Conservation (phyloP, 768 basidiomycete genomes). For the Boletellus emodensis region DNA sequence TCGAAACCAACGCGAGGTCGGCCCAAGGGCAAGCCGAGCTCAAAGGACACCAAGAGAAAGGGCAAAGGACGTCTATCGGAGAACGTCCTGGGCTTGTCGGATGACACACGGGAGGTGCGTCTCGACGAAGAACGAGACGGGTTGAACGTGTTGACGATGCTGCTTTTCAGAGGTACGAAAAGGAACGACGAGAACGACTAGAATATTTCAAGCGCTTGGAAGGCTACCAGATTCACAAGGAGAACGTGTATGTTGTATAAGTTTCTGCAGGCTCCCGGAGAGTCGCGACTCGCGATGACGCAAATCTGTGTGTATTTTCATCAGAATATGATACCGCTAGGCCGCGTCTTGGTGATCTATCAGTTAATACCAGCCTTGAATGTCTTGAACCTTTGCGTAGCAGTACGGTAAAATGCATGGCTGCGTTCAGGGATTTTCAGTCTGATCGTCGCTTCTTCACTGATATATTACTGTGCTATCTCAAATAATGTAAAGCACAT, state of each 20-base stretch:
- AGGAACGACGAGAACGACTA: slow-evolving; percentile 46
- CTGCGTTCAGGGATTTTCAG: background rate
- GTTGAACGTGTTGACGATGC: background rate
- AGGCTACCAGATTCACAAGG: slow-evolving; percentile 50
- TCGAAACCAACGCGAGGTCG: slow-evolving; percentile 18
- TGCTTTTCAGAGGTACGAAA: slow-evolving; percentile 35
- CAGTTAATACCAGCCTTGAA: background rate
- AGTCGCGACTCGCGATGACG: background rate
- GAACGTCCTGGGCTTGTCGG: slow-evolving; percentile 27
- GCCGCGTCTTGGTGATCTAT: background rate
- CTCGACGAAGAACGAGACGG: background rate
- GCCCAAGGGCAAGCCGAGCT: slow-evolving; percentile 13
- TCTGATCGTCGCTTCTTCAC: no score
- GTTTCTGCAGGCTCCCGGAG: background rate
- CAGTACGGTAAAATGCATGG: no score
- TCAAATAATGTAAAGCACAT: no score
- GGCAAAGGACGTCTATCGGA: slow-evolving; percentile 22
- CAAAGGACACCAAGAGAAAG: slow-evolving; percentile 24
- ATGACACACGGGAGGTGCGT: slow-evolving; percentile 30
- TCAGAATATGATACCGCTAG: background rate
- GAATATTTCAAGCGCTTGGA: slow-evolving; percentile 53
- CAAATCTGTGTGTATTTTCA: slow-evolving; percentile 16
- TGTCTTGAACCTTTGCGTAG: no score
- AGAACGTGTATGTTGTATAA: slow-evolving; percentile 58
- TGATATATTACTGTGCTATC: no score